Evolutionary conservation across 148 eudicot species (phyloP), one percentile per base, ranked within the genome.

Genomic region (Cornus florida): DNA sequence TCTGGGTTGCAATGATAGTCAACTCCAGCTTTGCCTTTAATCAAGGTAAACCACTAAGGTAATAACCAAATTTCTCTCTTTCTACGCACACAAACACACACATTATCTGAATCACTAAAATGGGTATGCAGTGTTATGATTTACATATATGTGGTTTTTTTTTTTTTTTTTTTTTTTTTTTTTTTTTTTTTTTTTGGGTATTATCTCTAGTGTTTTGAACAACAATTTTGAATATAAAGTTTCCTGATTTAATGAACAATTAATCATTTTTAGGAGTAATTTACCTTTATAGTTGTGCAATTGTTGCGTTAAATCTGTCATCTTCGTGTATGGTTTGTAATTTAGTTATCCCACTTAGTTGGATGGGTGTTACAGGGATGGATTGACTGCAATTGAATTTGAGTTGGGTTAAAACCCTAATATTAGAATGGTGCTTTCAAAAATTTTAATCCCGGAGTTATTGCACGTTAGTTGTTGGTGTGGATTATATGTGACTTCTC

Each of bases 1-100:
- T 88, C 72, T 88, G 88, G 90, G 86, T 88, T 73, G 84, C 84
- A 35, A 88, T 88, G 90, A 86, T 88, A 83, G 90, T 88, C 66
- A 88, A 88, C 79, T 83, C 88, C 73, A 82, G 89, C 84, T 86
- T 88, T 74, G 89, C 87, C 69, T 88, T 88, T 78, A 86, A 78
- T 80, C 84, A 76, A 83, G 91, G 91, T 70, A 86, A 88, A 78
- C 87, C 89, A 35, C 82, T 84, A 41, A 86, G 91, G 91, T 88
- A 75, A 71, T 72, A 4, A 23, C 60, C 46, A 24, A 6, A 53
- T 43, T 72, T 19, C 41, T 68, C 17, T 57, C 64, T 57, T 0
- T 17, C 20, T 57, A 17, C n/a, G n/a, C 13, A 35, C 5, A 35
- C 5, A 1, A 11, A 32, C 13, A 68, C 32, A 11, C 6, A 39